phyloP scores from a whole-genome alignment of 2,329 filamentous ascomycete species.

The Westerdykella sp. region DNA sequence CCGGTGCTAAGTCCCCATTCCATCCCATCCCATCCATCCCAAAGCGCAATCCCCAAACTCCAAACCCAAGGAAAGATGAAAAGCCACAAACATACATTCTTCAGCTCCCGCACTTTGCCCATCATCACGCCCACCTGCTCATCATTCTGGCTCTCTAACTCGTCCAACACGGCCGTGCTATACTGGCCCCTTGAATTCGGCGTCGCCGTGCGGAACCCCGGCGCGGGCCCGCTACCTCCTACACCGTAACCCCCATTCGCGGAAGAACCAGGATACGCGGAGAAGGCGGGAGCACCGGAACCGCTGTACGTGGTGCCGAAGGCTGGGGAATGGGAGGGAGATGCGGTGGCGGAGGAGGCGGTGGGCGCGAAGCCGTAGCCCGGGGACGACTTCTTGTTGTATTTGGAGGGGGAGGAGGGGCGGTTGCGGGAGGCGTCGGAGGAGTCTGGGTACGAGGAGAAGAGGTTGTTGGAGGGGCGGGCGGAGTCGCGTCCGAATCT shows the following conservation, averaged over 20 bases:
- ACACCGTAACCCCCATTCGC: constrained; percentile 3
- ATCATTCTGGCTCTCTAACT: constrained; percentile 94
- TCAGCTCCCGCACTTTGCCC: constrained; percentile 82
- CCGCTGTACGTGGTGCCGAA: too few relatives aligned
- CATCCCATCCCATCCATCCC: too few relatives aligned
- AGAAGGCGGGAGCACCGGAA: constrained; percentile 17
- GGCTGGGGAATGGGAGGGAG: not conserved
- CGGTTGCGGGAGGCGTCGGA: constrained; percentile 15
- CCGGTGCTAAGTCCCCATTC: not conserved
- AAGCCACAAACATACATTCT: constrained; percentile 59
- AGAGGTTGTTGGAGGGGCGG: constrained; percentile 30
- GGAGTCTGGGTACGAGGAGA: constrained; percentile 26
- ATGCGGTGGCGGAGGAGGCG: constrained; percentile 3
- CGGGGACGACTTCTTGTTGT: constrained; percentile 17
- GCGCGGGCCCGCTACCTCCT: constrained; percentile 1
- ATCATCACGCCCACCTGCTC: constrained; percentile 82
- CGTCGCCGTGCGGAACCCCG: constrained; percentile 37
- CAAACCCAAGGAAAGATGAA: not conserved
- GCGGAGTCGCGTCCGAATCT: constrained; percentile 22
- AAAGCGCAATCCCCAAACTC: not conserved
- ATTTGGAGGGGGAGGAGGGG: constrained; percentile 34
- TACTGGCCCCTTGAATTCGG: constrained; percentile 71
- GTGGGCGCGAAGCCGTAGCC: constrained; percentile 20
- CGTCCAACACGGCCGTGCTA: constrained; percentile 81
- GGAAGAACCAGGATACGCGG: constrained; percentile 31